A percentile compares a stretch with the other conserved stretches of the same genome.
Evolutionary conservation across 768 basidiomycete species (phyloP).

Genomic region (Pholiota conissans): DNA sequence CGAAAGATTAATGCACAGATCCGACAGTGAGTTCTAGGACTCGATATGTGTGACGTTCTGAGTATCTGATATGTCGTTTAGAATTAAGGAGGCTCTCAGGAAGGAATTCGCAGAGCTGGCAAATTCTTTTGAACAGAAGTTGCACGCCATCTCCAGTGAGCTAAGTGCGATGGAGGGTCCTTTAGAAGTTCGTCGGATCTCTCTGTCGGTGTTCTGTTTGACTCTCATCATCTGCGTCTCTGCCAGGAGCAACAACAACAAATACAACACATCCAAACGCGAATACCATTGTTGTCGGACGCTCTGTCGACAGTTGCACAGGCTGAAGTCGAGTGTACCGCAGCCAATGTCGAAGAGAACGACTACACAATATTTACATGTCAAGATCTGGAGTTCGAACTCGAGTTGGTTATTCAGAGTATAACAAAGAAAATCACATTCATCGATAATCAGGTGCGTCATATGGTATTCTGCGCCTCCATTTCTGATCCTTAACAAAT

Average conservation of each 20-base stretch:
- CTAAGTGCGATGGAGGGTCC: slow-evolving; percentile 76
- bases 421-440: slow-evolving; percentile 91
- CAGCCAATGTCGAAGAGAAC: slow-evolving; percentile 95
- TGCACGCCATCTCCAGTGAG: slow-evolving; percentile 68
- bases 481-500: background rate
- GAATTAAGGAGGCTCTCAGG: slow-evolving; percentile 80
- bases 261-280: slow-evolving; percentile 61
- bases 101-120: slow-evolving; percentile 78
- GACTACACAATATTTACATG: slow-evolving; percentile 91
- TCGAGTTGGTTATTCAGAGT: slow-evolving; percentile 77
- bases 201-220: background rate
- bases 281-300: slow-evolving; percentile 65
- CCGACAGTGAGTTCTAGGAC: slow-evolving; percentile 44
- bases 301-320: slow-evolving; percentile 52
- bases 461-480: background rate
- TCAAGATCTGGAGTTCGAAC: slow-evolving; percentile 89
- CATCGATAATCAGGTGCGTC: slow-evolving; percentile 88
- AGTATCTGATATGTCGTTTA: slow-evolving; percentile 25
- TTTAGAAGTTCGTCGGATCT: slow-evolving; percentile 54
- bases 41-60: background rate
- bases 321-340: slow-evolving; percentile 74
- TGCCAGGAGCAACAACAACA: slow-evolving; percentile 67
- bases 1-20: slow-evolving; percentile 88
- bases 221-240: background rate
- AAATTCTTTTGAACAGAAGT: slow-evolving; percentile 69